These are phyloP conservation scores for Solanum acaule DNA, from an alignment of 257 asterid species.

Conservation along the genomic window DNA sequence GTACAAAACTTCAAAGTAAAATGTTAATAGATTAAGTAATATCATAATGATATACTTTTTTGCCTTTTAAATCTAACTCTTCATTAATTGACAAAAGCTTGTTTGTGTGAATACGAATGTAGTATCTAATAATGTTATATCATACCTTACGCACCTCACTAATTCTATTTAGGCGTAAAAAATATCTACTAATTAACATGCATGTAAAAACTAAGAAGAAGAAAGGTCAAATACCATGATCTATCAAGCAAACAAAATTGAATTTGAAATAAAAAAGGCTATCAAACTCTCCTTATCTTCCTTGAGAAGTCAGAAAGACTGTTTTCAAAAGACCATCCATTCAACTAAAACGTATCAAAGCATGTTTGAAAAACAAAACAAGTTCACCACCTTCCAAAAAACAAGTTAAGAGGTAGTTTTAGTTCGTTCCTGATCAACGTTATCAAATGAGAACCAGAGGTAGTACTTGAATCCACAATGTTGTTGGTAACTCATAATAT, in stretches of 20 bases:
- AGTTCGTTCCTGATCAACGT: background rate
- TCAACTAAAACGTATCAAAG: background rate
- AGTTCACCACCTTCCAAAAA: background rate
- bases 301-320: background rate
- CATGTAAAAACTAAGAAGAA: background rate
- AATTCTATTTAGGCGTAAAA: background rate
- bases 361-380: background rate
- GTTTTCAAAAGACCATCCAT: background rate
- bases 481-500: background rate
- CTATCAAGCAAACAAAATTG: background rate
- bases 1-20: no score
- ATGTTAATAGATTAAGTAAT: no score
- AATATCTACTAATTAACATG: background rate
- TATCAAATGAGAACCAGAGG: no score
- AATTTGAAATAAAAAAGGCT: no score
- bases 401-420: background rate
- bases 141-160: background rate
- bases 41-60: background rate
- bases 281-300: background rate
- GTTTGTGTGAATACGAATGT: no score
- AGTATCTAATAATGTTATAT: no score
- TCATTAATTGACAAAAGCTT: background rate
- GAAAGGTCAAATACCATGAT: background rate
- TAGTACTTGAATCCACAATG: background rate
- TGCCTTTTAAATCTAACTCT: background rate